Evolutionary conservation across 129 eudicot genomes (phyloP).

Genomic region (Lactuca saligna): DNA sequence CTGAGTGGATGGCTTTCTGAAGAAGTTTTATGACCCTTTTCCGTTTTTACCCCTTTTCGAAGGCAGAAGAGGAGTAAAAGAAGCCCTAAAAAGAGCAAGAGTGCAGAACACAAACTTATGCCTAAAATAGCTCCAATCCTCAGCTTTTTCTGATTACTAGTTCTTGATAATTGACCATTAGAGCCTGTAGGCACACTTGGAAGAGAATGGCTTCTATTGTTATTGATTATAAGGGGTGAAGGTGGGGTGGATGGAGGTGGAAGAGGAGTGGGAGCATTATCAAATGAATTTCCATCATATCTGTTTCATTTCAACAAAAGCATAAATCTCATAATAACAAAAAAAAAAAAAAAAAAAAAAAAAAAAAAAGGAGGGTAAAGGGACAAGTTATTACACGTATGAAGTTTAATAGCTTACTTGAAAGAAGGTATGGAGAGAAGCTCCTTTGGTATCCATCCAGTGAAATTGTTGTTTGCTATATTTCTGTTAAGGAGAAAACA

Average conservation of each 20-base stretch:
- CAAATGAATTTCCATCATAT: constrained; percentile 79
- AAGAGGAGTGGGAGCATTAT: constrained; percentile 93
- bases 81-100: constrained; percentile 42
- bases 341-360: neutral
- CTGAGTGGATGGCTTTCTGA: constrained; percentile 30
- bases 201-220: constrained; percentile 41
- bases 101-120: constrained; percentile 59
- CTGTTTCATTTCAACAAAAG: constrained; percentile 39
- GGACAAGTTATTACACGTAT: too few species aligned
- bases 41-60: constrained; percentile 53
- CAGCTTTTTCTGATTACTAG: constrained; percentile 41
- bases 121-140: constrained; percentile 68
- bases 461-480: constrained; percentile 83
- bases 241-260: constrained; percentile 90
- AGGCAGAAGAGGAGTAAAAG: constrained; percentile 59
- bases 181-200: constrained; percentile 49
- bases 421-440: constrained; percentile 69
- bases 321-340: neutral
- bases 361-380: neutral
- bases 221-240: constrained; percentile 68
- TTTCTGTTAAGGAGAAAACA: constrained; percentile 45
- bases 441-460: constrained; percentile 91
- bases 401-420: constrained; percentile 42
- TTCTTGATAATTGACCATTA: constrained; percentile 32
- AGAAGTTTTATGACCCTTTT: constrained; percentile 41